These are phyloP conservation scores for Yamagishiella unicocca DNA, from an alignment of 139 green algal species.

Conservation along the genomic window DNA sequence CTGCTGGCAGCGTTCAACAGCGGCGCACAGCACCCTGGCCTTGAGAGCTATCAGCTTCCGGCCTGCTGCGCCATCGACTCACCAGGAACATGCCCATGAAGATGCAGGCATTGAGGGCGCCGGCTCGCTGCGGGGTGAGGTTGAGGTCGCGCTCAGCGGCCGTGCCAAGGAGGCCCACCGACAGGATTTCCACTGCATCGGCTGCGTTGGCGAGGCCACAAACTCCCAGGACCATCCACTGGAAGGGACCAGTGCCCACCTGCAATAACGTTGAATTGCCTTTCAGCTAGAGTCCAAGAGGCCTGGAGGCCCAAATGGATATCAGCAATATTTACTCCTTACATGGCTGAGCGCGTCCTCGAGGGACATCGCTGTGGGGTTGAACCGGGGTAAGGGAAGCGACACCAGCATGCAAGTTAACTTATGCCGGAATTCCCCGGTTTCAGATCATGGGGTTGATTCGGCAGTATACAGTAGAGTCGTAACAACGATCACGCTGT, in stretches of 20 bases:
- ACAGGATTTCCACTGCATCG: conserved; percentile 68
- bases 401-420: conserved; percentile 17
- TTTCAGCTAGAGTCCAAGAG: too few relatives aligned
- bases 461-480: too few relatives aligned
- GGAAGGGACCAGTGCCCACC: conserved; percentile 59
- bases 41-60: too few relatives aligned
- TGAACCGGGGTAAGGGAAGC: not conserved
- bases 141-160: conserved; percentile 56
- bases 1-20: too few relatives aligned
- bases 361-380: conserved; percentile 11
- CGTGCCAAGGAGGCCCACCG: conserved; percentile 57
- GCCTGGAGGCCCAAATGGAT: too few relatives aligned
- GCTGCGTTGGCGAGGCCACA: conserved; percentile 66
- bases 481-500: too few relatives aligned
- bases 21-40: too few relatives aligned
- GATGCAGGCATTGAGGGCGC: conserved; percentile 57
- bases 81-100: conserved; percentile 60
- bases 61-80: too few relatives aligned
- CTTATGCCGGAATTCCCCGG: too few relatives aligned
- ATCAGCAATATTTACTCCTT: too few relatives aligned
- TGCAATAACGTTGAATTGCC: too few relatives aligned
- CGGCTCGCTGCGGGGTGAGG: conserved; percentile 30
- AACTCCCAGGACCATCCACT: conserved; percentile 50
- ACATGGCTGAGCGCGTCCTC: conserved; percentile 34
- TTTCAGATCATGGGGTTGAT: too few relatives aligned